Evolutionary conservation across 345 rosid species (phyloP).

Genomic region (Excoecaria cochinchinensis): DNA sequence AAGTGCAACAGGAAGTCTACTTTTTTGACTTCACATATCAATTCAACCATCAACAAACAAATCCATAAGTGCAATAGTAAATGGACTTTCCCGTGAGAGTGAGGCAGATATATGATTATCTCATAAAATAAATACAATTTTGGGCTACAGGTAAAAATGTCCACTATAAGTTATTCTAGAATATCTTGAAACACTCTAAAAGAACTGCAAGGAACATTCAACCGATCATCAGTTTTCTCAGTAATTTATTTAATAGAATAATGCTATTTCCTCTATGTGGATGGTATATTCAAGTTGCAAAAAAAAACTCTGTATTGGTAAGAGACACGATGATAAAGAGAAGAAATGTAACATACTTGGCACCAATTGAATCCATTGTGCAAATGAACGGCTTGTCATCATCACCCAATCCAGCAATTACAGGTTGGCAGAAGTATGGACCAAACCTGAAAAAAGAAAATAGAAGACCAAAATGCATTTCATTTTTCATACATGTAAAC

Average conservation of each 20-base stretch:
- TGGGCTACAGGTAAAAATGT: neutral
- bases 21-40: neutral
- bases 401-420: conserved; percentile 90
- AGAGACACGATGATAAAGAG: conserved; percentile 9
- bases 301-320: neutral
- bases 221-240: neutral
- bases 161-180: neutral
- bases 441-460: conserved; percentile 61
- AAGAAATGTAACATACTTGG: conserved; percentile 60
- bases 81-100: neutral
- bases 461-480: conserved; percentile 1
- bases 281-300: neutral
- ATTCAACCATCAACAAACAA: neutral
- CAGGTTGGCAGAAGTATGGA: conserved; percentile 96
- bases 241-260: neutral
- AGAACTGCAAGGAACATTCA: neutral
- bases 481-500: neutral
- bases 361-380: conserved; percentile 98
- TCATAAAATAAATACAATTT: too few species aligned
- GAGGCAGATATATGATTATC: too few species aligned
- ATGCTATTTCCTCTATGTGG: neutral
- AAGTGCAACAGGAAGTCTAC: neutral
- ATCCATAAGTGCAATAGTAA: neutral
- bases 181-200: neutral
- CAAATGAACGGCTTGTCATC: conserved; percentile 96